Percentiles rank a stretch among this genome's conserved stretches.
Conservation (phyloP, 129 eudicot species). For the Heracleum sosnowskyi region DNA sequence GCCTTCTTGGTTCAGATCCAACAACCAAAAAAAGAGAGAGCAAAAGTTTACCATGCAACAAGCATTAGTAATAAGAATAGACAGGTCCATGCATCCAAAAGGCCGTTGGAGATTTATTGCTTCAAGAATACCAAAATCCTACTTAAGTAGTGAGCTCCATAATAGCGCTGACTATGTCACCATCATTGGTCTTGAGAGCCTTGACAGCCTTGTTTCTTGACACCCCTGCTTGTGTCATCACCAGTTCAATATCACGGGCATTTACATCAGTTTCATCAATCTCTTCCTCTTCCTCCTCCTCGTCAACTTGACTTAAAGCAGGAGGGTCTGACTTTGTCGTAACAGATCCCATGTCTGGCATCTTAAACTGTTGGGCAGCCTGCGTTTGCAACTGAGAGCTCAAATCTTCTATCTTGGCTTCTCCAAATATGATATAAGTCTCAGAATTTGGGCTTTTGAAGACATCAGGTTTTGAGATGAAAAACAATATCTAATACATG, state of each 20-base stretch:
- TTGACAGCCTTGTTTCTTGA: conserved; percentile 67
- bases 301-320: conserved; percentile 43
- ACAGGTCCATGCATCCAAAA: conserved; percentile 12
- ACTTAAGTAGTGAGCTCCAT: conserved; percentile 70
- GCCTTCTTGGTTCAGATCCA: neutral
- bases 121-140: conserved; percentile 4
- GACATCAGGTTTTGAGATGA: conserved; percentile 90
- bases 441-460: conserved; percentile 91
- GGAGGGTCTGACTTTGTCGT: conserved; percentile 55
- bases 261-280: conserved; percentile 67
- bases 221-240: conserved; percentile 75
- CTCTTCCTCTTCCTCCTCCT: conserved; percentile 87
- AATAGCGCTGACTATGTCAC: conserved; percentile 77
- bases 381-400: conserved; percentile 90
- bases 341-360: conserved; percentile 70
- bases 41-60: neutral
- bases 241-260: conserved; percentile 69
- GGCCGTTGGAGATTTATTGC: neutral
- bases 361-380: conserved; percentile 85
- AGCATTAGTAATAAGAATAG: neutral
- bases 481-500: conserved; percentile 50
- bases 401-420: conserved; percentile 87
- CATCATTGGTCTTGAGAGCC: conserved; percentile 68
- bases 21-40: neutral
- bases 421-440: conserved; percentile 80